A percentile compares a stretch with the other conserved stretches of the same genome.
Conservation (phyloP, 768 basidiomycete species). For the Mrakia blollopis region DNA sequence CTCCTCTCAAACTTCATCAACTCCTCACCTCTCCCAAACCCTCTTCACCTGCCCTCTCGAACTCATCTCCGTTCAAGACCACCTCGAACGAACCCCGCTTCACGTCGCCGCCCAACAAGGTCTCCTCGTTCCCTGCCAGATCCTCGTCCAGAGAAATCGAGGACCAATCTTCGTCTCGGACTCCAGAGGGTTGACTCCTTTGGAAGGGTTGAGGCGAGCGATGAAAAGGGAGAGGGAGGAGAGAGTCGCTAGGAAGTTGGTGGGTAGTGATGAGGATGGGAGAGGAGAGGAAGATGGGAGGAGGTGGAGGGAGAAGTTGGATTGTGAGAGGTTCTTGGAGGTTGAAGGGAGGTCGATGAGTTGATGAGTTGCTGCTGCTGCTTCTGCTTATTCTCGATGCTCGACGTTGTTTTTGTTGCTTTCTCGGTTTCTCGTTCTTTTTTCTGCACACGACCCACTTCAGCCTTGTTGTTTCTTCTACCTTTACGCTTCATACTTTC, state of each 20-base stretch:
- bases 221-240: neutral
- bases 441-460: too few species aligned
- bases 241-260: neutral
- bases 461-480: too few species aligned
- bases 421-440: neutral
- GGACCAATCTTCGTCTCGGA: neutral
- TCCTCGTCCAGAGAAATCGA: neutral
- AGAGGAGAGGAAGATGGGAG: neutral
- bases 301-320: neutral
- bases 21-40: neutral
- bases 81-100: neutral
- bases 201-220: neutral
- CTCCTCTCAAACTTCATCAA: neutral
- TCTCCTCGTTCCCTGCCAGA: neutral
- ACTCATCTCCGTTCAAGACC: neutral
- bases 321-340: neutral
- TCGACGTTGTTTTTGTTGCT: neutral
- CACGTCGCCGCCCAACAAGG: neutral
- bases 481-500: too few species aligned
- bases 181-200: neutral
- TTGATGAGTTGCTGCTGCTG: neutral
- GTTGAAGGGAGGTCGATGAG: neutral
- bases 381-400: neutral
- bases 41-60: neutral
- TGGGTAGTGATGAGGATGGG: neutral